Evolutionary conservation across 164 flowering plant species (phyloP).

Genomic region (Akebia trifoliata): DNA sequence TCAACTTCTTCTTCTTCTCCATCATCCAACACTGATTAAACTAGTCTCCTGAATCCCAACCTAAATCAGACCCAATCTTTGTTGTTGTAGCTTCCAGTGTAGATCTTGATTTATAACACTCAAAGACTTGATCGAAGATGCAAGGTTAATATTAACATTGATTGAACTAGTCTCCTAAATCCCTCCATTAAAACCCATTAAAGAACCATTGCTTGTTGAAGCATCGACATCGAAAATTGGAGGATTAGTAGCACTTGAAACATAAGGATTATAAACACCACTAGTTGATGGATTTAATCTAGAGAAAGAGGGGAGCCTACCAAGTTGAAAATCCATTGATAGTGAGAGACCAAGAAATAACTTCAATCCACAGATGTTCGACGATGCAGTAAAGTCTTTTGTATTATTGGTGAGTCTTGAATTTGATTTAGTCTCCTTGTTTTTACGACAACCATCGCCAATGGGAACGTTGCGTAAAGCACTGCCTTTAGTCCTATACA

Average conservation of each 20-base stretch:
- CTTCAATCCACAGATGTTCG: slow-evolving; percentile 15
- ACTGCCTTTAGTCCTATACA: slow-evolving; percentile 84
- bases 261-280: too few relatives aligned
- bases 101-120: slow-evolving; percentile 74
- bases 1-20: too few relatives aligned
- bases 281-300: too few relatives aligned
- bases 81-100: slow-evolving; percentile 87
- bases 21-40: too few relatives aligned
- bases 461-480: slow-evolving; percentile 77
- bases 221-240: slow-evolving; percentile 25
- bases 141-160: slow-evolving; percentile 29
- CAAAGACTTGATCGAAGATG: slow-evolving; percentile 71
- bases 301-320: slow-evolving; percentile 34
- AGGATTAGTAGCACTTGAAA: slow-evolving; percentile 6
- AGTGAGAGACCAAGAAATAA: slow-evolving; percentile 46
- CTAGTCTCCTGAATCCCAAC: too few relatives aligned
- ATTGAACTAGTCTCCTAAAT: slow-evolving; percentile 26
- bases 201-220: slow-evolving; percentile 15
- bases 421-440: slow-evolving; percentile 43
- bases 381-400: slow-evolving; percentile 24
- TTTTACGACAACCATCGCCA: slow-evolving; percentile 79
- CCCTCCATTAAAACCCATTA: slow-evolving; percentile 29
- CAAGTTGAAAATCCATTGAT: slow-evolving; percentile 59
- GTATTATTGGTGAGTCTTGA: slow-evolving; percentile 28
- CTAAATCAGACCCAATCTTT: slow-evolving; percentile 52